Evolutionary conservation across 2,329 filamentous ascomycete species (phyloP).

Genomic region (Cladosporium oxysporum): DNA sequence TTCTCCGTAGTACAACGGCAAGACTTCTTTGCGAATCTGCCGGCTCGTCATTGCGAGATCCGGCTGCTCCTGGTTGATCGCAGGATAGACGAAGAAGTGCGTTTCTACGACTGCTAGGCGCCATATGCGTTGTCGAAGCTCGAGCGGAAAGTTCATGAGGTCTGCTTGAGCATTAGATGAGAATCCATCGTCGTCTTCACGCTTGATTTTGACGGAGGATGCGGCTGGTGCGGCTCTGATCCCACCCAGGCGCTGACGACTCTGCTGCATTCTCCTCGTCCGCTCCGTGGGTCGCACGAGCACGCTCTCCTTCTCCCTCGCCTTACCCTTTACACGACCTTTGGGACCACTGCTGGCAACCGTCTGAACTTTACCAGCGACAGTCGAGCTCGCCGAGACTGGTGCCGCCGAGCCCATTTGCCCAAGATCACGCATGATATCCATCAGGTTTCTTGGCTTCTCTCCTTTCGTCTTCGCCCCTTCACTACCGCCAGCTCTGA

Average conservation of each 20-base stretch:
- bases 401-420: background rate
- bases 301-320: constrained; percentile 7
- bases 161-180: too few relatives aligned
- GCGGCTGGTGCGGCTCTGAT: background rate
- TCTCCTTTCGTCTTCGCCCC: background rate
- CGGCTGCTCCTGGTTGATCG: constrained; percentile 27
- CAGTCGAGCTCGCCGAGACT: background rate
- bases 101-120: constrained; percentile 26
- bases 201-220: too few relatives aligned
- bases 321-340: background rate
- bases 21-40: constrained; percentile 28
- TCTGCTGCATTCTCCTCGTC: constrained; percentile 20
- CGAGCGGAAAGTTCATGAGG: constrained; percentile 1
- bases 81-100: constrained; percentile 27
- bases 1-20: constrained; percentile 31
- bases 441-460: constrained; percentile 14
- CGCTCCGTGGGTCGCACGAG: too few relatives aligned
- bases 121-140: constrained; percentile 25
- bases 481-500: background rate
- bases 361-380: background rate
- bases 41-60: constrained; percentile 30
- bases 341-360: background rate
- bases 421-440: constrained; percentile 12
- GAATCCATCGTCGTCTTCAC: background rate
- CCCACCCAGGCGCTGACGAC: background rate